Evolutionary conservation across 129 eudicot genomes (phyloP), one percentile per base, ranked within the genome.

Genomic region (Apium graveolens): DNA sequence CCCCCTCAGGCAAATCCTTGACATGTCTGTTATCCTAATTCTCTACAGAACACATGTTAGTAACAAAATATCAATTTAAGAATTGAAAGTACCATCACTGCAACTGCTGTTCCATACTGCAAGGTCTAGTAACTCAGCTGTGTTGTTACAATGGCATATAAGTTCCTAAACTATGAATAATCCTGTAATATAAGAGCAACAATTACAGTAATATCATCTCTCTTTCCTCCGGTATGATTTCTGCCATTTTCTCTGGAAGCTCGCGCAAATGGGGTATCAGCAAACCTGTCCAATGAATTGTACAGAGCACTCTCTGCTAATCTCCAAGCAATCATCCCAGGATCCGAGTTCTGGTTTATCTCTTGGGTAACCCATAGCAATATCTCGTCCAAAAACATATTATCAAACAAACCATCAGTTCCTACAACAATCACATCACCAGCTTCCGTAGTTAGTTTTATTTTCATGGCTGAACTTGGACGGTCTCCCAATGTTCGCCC

Each of bases 381-480:
- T 39, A 72, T 72, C 34, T 72, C 80, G 5, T 17, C 29, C 5
- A 3, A 51, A 18, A 32, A 45, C 80, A 84, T 70, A 39, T 85
- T 85, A 68, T 85, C 88, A n/a, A 81, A 81, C 72, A 85, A 45
- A 3, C 88, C 88, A 78, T 85, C 88, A 3, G 88, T 85, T 18
- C 85, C 88, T 3, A 55, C 81, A 14, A 85, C 76, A 13, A 85
- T 24, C 0, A 85, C 31, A 41, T 85, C 88, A 5, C 81, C 85
- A 21, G 17, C n/a, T 45, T 68, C 46, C 31, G 81, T 45, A 6
- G 4, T 8, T 4, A 78, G 51, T 26, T 46, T 42, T 3, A 63
- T 11, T 46, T 53, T 73, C 74, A 63, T 39, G 5, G 82, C 82
- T 10, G 45, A 38, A 20, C 74, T 48, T 7, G 85, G 85, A 57